phyloP scores from a whole-genome alignment of 495 filamentous ascomycete genomes.

The Amphirosellinia nigrospora region DNA sequence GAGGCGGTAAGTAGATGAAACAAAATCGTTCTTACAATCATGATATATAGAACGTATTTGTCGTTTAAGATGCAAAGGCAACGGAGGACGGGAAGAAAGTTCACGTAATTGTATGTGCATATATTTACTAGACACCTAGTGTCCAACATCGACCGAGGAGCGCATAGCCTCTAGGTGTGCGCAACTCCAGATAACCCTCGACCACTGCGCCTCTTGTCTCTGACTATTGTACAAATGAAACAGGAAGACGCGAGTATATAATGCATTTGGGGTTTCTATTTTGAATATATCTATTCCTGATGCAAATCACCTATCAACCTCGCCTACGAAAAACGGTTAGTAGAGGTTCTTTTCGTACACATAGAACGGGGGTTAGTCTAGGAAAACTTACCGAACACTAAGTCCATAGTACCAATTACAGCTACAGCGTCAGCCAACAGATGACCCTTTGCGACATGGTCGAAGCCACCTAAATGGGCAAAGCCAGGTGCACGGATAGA shows the following conservation, averaged over 20 bases:
- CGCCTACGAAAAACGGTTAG: slow-evolving; percentile 42
- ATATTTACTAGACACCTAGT: slow-evolving; percentile 34
- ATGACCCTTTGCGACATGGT: slow-evolving; percentile 90
- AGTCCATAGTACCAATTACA: slow-evolving; percentile 94
- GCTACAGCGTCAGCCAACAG: slow-evolving; percentile 95
- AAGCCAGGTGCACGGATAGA: slow-evolving; percentile 98
- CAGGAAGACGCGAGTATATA: slow-evolving; percentile 22
- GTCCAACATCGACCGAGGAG: neutral
- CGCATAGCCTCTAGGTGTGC: slow-evolving; percentile 19
- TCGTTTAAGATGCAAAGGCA: neutral
- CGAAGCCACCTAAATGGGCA: slow-evolving; percentile 92
- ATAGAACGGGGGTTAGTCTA: neutral
- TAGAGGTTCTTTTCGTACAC: slow-evolving; percentile 9
- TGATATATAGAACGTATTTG: neutral
- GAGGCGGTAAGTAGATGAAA: neutral
- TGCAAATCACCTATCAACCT: slow-evolving; percentile 55
- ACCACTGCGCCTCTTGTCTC: slow-evolving; percentile 20
- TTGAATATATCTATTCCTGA: slow-evolving; percentile 28
- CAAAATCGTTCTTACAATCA: neutral
- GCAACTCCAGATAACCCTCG: slow-evolving; percentile 3
- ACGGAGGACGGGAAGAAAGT: slow-evolving; percentile 1
- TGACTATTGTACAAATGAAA: slow-evolving; percentile 38
- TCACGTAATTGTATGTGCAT: slow-evolving; percentile 24
- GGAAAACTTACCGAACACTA: slow-evolving; percentile 63
- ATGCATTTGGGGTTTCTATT: slow-evolving; percentile 23